These are phyloP conservation scores for Rachicladosporium sp. DNA, from an alignment of 2,329 filamentous ascomycete genomes.

Conservation along the genomic window DNA sequence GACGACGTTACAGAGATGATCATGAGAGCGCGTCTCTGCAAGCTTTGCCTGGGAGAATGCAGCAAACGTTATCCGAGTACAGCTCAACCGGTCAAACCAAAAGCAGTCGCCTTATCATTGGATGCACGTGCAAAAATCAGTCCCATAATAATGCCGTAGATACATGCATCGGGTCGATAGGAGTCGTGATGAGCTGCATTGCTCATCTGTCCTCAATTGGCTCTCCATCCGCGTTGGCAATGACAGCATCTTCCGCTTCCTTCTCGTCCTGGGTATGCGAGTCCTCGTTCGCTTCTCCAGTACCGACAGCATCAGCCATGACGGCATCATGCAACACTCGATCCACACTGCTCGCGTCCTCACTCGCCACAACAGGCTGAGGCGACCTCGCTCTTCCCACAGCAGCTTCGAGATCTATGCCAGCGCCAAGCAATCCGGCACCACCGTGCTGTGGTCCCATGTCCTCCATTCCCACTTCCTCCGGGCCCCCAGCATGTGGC, in stretches of 20 bases:
- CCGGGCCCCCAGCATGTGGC: constrained; percentile 74
- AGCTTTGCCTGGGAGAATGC: too few relatives aligned
- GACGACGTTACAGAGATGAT: too few relatives aligned
- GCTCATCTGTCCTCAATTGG: background rate
- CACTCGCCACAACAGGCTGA: constrained; percentile 6
- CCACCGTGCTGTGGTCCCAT: constrained; percentile 57
- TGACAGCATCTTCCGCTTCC: constrained; percentile 18
- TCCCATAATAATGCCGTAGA: background rate
- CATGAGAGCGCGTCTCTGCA: too few relatives aligned
- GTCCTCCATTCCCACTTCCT: constrained; percentile 74
- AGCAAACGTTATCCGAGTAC: too few relatives aligned
- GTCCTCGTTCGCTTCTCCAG: constrained; percentile 6
- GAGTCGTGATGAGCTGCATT: too few relatives aligned
- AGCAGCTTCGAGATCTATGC: constrained; percentile 30
- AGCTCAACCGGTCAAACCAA: too few relatives aligned
- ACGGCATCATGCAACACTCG: constrained; percentile 7
- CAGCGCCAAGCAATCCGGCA: constrained; percentile 6
- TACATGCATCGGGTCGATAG: too few relatives aligned
- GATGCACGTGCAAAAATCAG: background rate
- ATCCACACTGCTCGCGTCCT: constrained; percentile 2
- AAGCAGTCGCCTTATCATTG: too few relatives aligned
- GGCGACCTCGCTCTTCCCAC: constrained; percentile 23
- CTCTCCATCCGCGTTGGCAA: constrained; percentile 13
- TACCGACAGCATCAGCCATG: constrained; percentile 13
- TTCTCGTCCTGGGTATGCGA: constrained; percentile 9